Percentiles rank a stretch among this genome's conserved stretches.
phyloP scores from a whole-genome alignment of 495 filamentous ascomycete genomes.

The Talaromyces proteolyticus region DNA sequence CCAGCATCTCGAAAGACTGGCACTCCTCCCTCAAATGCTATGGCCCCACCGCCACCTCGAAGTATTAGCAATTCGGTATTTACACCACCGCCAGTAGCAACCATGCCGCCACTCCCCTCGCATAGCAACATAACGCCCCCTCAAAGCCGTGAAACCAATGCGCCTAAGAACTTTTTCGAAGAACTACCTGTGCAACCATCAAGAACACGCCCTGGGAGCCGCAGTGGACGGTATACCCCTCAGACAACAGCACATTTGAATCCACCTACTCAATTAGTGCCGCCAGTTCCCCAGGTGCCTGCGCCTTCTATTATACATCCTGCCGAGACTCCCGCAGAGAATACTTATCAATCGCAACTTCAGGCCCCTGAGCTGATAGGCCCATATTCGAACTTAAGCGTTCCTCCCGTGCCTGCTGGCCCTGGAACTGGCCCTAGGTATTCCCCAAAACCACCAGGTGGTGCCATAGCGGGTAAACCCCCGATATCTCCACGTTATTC shows the following conservation, averaged over 20 bases:
- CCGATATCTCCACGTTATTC: conserved; percentile 32
- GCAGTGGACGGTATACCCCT: conserved; percentile 46
- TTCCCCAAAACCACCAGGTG: conserved; percentile 30
- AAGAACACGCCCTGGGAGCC: conserved; percentile 39
- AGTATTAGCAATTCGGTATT: conserved; percentile 51
- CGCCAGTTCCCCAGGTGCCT: conserved; percentile 22
- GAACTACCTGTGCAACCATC: conserved; percentile 68
- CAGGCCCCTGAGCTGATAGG: conserved; percentile 53
- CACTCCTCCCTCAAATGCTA: conserved; percentile 16
- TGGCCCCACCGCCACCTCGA: conserved; percentile 42
- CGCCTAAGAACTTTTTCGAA: conserved; percentile 70
- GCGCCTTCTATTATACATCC: conserved; percentile 19
- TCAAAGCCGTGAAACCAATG: conserved; percentile 10
- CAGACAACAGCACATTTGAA: conserved; percentile 18
- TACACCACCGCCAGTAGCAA: conserved; percentile 18
- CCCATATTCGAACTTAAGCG: conserved; percentile 50
- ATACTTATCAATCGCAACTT: conserved; percentile 30
- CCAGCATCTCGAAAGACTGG: conserved; percentile 30
- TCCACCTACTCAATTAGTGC: conserved; percentile 11
- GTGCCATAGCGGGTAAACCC: conserved; percentile 24
- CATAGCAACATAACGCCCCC: conserved; percentile 14
- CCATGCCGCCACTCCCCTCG: conserved; percentile 25
- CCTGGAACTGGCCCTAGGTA: conserved; percentile 31
- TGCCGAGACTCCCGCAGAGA: conserved; percentile 38
- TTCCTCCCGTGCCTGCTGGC: conserved; percentile 30